Conservation (phyloP, 306 rosid species). For the Begonia masoniana region DNA sequence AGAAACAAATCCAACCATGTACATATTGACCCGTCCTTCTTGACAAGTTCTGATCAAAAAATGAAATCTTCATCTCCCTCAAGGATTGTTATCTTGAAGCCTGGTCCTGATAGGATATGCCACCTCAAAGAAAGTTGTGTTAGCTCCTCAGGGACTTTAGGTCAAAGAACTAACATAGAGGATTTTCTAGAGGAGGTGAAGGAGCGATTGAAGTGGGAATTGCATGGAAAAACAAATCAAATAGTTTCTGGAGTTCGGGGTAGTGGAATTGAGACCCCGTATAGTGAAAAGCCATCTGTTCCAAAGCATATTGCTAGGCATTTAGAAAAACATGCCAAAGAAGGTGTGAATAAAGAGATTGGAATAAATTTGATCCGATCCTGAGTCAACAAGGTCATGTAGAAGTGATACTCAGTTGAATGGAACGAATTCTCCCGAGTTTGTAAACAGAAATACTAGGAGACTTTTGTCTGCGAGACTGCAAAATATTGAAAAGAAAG, state of each 20-base stretch:
- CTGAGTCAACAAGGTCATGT: conserved; percentile 66
- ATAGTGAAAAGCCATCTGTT: conserved; percentile 58
- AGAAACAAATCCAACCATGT: conserved; percentile 60
- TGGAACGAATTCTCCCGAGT: conserved; percentile 47
- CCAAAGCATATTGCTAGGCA: conserved; percentile 62
- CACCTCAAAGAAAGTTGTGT: conserved; percentile 52
- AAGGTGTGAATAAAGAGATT: conserved; percentile 53
- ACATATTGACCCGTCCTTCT: conserved; percentile 60
- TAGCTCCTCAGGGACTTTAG: conserved; percentile 37
- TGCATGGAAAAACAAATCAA: conserved; percentile 49
- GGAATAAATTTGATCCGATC: conserved; percentile 41
- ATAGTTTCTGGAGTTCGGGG: conserved; percentile 53
- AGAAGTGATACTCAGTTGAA: conserved; percentile 45
- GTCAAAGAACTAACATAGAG: conserved; percentile 60
- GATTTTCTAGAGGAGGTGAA: conserved; percentile 92
- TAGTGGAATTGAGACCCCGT: conserved; percentile 74
- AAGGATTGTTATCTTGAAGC: conserved; percentile 78
- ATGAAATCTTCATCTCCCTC: conserved; percentile 42
- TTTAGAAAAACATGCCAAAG: conserved; percentile 65
- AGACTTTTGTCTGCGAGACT: conserved; percentile 54
- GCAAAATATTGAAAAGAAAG: conserved; percentile 38
- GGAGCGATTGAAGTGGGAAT: conserved; percentile 69
- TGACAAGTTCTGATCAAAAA: conserved; percentile 29
- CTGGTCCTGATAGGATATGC: conserved; percentile 63
- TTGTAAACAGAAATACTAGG: conserved; percentile 57